Evolutionary conservation across 805 yeast genomes (phyloP), one percentile per base, ranked within the genome.

Genomic region (Candida multigemmis): DNA sequence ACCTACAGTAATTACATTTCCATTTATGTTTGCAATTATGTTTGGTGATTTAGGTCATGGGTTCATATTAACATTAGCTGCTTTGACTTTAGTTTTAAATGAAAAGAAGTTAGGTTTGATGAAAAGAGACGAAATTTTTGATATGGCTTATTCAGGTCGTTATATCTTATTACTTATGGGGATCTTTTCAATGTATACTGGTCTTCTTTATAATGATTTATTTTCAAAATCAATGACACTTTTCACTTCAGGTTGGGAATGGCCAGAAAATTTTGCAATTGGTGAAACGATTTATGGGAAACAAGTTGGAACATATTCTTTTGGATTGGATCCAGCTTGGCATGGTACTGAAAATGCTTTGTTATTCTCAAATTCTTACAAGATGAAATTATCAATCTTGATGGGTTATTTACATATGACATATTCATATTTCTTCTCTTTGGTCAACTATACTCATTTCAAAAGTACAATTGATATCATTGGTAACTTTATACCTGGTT

Each of bases 31-130:
- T 60, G 96, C 98, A 16, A 80, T 91, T 44, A 91, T 91, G 98
- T 91, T 91, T 65, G 98, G 98, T 65, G 98, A 91, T 62, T 51
- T 87, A 33, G 98, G 98, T 10, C 98, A 91, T 60, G 98, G 98
- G 5, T 70, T 86, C 33, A 71, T 91, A 25, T 62, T 91, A 53
- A 69, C 79, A 29, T 53, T 80, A 31, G 83, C 85, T 11, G 94
- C 93, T 2, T 56, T 74, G 27, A 54, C 59, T 16, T 60, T 91
- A 36, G 86, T 91, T 7, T 37, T 75, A 26, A 77, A 80, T 48
- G 98, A 91, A 54, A 68, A 65, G 35, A 65, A 69, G 36, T 70
- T 91, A 28, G 77, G 69, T 14, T 65, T 64, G 25, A 68, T 76
- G 65, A 71, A 78, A 44, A 70, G 87, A 45, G 96, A 85, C 48